Base-by-base conservation (phyloP, 2,329 filamentous ascomycete genomes). In the Colletotrichum spaethianum region DNA sequence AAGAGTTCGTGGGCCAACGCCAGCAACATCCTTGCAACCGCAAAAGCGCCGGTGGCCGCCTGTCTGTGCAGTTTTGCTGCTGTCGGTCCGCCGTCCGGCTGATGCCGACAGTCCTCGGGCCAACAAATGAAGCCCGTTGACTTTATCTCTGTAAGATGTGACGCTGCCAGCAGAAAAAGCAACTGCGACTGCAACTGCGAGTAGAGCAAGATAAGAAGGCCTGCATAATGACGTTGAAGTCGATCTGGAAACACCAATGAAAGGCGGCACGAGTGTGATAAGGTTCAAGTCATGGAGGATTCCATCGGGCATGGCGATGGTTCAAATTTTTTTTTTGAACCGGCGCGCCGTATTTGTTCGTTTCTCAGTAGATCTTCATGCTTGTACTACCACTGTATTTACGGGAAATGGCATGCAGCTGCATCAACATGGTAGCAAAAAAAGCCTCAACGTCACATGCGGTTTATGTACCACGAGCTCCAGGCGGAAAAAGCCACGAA, bases 11-110 rank as follows among this genome's bases (percentile, higher is more conserved):
- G 36, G 16, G 33, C 28, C 36, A n/a, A 12, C 48, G 11, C 52
- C 42, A 44, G 64, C 57, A 63, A 28, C 36, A 69, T 63, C 65
- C 69, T 63, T 69, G 69, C 57, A 46, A 23, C 12, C 12, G 36
- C 20, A 42, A 64, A 64, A 36, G 18, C 36, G 36, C 18, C 11
- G 26, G 36, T 36, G 23, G 23, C 11, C n/a, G n/a, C n/a, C n/a
- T n/a, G n/a, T n/a, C 12, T 31, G 31, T 18, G 31, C 44, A 28
- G 12, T 46, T 18, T 46, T 18, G 61, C 60, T 50, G n/a, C 11
- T 36, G n/a, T 40, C 14, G 16, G 18, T 26, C 46, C 36, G 26
- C 38, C 56, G 9, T 23, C 14, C 42, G 6, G 42, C 42, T 61
- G n/a, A 31, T 23, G 31, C 52, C 57, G 42, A 33, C 18, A 12